Evolutionary conservation across 2,329 filamentous ascomycete genomes (phyloP).

Genomic region (Colletotrichum graminicola): DNA sequence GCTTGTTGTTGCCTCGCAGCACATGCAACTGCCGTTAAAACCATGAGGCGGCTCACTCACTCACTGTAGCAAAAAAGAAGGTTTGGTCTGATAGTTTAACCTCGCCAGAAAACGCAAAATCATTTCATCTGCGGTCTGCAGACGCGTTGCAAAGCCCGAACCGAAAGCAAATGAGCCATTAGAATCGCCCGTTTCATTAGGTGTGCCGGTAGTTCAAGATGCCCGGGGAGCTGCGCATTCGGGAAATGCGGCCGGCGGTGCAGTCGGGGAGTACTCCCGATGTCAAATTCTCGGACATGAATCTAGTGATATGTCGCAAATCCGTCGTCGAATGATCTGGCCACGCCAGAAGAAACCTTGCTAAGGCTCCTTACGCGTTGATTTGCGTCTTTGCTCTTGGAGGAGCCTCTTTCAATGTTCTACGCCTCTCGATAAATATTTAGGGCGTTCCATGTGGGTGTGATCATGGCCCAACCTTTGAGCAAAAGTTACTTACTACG

Average conservation of each 20-base stretch:
- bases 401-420: neutral
- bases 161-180: neutral
- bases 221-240: neutral
- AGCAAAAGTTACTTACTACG: neutral
- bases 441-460: neutral
- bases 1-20: neutral
- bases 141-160: neutral
- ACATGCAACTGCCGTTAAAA: no score
- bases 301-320: neutral
- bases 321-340: neutral
- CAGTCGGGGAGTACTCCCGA: conserved; percentile 18
- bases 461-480: conserved; percentile 3
- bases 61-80: neutral
- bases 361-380: neutral
- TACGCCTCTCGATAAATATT: neutral
- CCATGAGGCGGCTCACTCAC: no score
- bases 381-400: neutral
- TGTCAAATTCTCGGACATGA: neutral
- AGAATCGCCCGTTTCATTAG: neutral
- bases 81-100: neutral
- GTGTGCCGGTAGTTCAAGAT: no score
- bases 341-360: conserved; percentile 8
- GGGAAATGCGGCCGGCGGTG: neutral
- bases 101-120: neutral
- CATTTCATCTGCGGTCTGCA: neutral